Percentiles rank a stretch among this genome's conserved stretches.
These are phyloP conservation scores for Mortierella sp. DNA, from an alignment of 371 early-diverging fungal species.

Conservation along the genomic window DNA sequence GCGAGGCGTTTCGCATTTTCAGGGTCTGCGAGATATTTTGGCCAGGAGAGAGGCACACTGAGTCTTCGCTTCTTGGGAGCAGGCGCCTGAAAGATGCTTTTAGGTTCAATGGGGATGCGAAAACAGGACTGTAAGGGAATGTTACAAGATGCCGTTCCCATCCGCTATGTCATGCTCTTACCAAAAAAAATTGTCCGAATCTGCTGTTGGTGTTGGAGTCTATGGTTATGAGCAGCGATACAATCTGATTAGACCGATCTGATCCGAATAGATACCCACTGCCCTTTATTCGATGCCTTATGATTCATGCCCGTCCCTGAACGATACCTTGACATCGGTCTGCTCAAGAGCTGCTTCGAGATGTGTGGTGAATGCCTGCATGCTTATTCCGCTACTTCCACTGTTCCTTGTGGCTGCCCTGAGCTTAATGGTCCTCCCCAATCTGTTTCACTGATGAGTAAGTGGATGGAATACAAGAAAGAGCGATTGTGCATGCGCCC, in stretches of 20 bases:
- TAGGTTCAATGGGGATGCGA: neutral
- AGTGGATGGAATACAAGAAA: too few relatives aligned
- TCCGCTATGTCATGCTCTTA: neutral
- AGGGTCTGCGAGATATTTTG: constrained; percentile 39
- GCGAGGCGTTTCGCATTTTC: constrained; percentile 42
- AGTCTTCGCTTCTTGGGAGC: constrained; percentile 33
- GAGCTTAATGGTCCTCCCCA: too few relatives aligned
- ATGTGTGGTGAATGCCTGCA: constrained; percentile 47
- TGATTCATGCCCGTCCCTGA: neutral
- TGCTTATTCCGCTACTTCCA: too few relatives aligned
- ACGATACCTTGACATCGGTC: constrained; percentile 33
- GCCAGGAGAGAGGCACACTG: constrained; percentile 30
- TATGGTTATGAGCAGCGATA: neutral
- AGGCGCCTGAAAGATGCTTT: constrained; percentile 46
- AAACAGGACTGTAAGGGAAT: neutral
- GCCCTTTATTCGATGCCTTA: too few relatives aligned
- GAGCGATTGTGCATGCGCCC: too few relatives aligned
- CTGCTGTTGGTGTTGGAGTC: constrained; percentile 13
- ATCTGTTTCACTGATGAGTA: too few relatives aligned
- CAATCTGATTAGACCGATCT: neutral
- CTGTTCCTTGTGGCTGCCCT: neutral
- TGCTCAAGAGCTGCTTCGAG: constrained; percentile 40
- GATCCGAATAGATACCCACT: too few relatives aligned
- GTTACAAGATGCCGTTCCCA: neutral
- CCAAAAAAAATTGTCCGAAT: constrained; percentile 41